Percentiles rank a stretch among this genome's conserved stretches.
Evolutionary conservation across 2,329 filamentous ascomycete species (phyloP).

Genomic region (Diaporthe vexans): DNA sequence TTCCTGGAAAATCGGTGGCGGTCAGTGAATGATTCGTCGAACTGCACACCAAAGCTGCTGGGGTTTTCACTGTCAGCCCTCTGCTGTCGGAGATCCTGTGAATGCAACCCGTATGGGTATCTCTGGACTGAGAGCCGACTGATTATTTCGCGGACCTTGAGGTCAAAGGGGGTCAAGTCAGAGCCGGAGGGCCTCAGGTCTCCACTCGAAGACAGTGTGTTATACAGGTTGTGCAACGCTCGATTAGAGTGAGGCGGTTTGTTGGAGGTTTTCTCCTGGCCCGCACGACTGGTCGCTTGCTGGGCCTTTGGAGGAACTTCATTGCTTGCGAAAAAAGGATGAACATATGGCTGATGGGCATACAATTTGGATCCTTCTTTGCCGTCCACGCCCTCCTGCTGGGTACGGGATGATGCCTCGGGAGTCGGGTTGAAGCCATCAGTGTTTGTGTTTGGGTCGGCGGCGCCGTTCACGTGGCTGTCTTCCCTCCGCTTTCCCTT

Average conservation of each 20-base stretch:
- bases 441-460: constrained; percentile 27
- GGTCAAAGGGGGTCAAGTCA: constrained; percentile 45
- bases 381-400: constrained; percentile 17
- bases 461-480: constrained; percentile 12
- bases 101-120: constrained; percentile 19
- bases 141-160: constrained; percentile 44
- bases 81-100: constrained; percentile 52
- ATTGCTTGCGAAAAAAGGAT: constrained; percentile 10
- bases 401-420: constrained; percentile 26
- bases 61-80: constrained; percentile 44
- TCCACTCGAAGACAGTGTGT: constrained; percentile 48
- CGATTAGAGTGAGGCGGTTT: constrained; percentile 28
- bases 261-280: constrained; percentile 20
- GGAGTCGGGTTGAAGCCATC: constrained; percentile 39
- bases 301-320: constrained; percentile 27
- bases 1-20: constrained; percentile 60
- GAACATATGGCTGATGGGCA: constrained; percentile 35
- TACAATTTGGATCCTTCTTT: constrained; percentile 41
- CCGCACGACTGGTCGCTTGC: constrained; percentile 38
- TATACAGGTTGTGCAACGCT: constrained; percentile 16
- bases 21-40: constrained; percentile 58
- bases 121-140: constrained; percentile 37
- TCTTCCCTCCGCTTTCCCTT: constrained; percentile 37
- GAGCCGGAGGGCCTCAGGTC: constrained; percentile 38
- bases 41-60: constrained; percentile 66